These are phyloP conservation scores for Cutaneotrichosporon spelunceum DNA, from an alignment of 1,284 basidiomycete species.

Conservation along the genomic window DNA sequence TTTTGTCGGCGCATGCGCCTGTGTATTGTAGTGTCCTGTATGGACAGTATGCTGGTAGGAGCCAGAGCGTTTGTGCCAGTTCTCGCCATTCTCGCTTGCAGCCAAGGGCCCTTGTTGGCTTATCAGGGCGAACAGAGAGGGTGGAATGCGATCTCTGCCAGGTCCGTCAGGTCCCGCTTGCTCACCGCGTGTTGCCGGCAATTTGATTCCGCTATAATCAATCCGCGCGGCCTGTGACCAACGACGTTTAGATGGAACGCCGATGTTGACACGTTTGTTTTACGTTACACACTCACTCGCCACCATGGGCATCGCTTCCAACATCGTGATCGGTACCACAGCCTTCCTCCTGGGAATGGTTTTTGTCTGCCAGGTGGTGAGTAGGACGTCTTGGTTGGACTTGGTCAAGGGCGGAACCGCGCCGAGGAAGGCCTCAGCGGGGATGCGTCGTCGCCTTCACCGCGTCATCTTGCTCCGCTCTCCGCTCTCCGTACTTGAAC, in stretches of 20 bases:
- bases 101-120: neutral
- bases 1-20: conserved; percentile 2
- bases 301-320: conserved; percentile 77
- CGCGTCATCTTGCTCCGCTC: neutral
- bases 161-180: neutral
- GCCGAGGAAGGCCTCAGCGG: too few species aligned
- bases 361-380: conserved; percentile 67
- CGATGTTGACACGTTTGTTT: neutral
- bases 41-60: neutral
- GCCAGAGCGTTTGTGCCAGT: neutral
- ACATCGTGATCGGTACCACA: conserved; percentile 72
- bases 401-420: neutral
- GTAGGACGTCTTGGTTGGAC: conserved; percentile 16
- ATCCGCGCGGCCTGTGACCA: neutral
- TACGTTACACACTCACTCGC: neutral
- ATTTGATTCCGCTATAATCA: conserved; percentile 1
- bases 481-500: too few species aligned
- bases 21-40: conserved; percentile 7
- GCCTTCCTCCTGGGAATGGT: conserved; percentile 84
- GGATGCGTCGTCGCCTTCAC: neutral
- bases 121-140: neutral
- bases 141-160: neutral
- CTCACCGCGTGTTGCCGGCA: neutral
- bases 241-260: neutral
- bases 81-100: neutral